Conservation (phyloP, 1,139 yeast species). For the Geotrichum bryndzae region DNA sequence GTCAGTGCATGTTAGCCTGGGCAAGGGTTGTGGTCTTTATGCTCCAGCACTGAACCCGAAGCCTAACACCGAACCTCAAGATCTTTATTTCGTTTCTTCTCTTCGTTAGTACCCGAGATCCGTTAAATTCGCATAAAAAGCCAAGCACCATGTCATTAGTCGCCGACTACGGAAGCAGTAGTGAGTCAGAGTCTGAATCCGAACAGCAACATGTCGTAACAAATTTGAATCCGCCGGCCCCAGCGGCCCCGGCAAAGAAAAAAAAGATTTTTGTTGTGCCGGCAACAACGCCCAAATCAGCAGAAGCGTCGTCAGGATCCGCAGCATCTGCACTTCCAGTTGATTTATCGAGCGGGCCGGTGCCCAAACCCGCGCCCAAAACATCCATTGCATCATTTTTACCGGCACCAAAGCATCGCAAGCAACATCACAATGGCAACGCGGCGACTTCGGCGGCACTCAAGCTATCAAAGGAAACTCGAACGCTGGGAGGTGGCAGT, state of each 20-base stretch:
- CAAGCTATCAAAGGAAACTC: constrained; percentile 16
- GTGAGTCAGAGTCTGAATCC: constrained; percentile 15
- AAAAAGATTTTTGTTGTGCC: constrained; percentile 14
- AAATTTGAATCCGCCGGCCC: background rate
- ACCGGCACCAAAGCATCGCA: constrained; percentile 19
- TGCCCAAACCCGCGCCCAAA: background rate
- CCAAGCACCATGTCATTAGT: constrained; percentile 20
- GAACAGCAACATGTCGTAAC: background rate
- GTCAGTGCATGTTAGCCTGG: background rate
- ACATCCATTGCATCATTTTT: constrained; percentile 18
- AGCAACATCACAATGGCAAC: constrained; percentile 13
- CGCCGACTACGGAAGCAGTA: constrained; percentile 22
- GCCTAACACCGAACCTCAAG: background rate
- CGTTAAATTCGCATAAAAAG: background rate
- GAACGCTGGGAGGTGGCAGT: constrained; percentile 27
- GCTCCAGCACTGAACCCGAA: too few relatives aligned
- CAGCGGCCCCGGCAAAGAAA: constrained; percentile 5
- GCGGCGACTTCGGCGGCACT: background rate
- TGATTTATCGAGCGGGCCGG: background rate
- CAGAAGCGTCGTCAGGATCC: background rate
- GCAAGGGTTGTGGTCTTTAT: too few relatives aligned
- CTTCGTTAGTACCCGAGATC: background rate
- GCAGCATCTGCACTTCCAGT: background rate
- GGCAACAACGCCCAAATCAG: background rate
- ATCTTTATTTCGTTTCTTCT: background rate